Percentiles rank a stretch among this genome's conserved stretches.
phyloP scores from a whole-genome alignment of 2,329 filamentous ascomycete species.

The Penicillium digitatum region DNA sequence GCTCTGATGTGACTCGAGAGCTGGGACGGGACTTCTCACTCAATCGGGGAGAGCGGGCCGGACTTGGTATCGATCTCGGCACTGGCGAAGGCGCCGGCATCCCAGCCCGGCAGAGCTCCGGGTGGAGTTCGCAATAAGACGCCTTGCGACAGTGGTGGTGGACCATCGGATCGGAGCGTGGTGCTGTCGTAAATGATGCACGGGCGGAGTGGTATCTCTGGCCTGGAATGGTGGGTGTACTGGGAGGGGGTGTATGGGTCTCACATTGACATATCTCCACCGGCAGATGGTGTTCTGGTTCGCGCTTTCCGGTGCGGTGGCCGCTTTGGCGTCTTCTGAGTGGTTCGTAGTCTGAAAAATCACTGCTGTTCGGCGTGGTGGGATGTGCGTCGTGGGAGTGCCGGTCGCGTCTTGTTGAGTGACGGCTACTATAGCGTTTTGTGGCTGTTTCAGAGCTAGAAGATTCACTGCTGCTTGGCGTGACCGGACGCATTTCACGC shows the following conservation, averaged over 20 bases:
- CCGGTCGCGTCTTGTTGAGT: neutral
- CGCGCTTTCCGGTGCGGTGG: neutral
- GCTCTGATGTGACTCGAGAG: neutral
- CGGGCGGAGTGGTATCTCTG: neutral
- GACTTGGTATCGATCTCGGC: neutral
- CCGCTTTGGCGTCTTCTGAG: neutral
- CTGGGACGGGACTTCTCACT: neutral
- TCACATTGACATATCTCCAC: neutral
- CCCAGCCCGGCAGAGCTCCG: neutral
- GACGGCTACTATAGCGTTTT: neutral
- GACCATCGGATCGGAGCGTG: neutral
- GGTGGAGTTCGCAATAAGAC: neutral
- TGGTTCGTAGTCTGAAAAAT: neutral
- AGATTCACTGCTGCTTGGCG: neutral
- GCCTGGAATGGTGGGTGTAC: neutral
- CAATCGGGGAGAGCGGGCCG: neutral
- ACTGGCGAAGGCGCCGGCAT: neutral
- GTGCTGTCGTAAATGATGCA: neutral
- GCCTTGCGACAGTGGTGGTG: neutral
- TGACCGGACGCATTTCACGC: neutral
- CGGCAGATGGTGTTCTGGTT: neutral
- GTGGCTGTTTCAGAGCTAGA: neutral
- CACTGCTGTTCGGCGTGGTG: constrained; percentile 1
- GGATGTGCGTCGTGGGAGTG: neutral
- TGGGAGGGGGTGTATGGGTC: neutral